Conservation (phyloP, 257 asterid species). For the Penstemon eatonii region DNA sequence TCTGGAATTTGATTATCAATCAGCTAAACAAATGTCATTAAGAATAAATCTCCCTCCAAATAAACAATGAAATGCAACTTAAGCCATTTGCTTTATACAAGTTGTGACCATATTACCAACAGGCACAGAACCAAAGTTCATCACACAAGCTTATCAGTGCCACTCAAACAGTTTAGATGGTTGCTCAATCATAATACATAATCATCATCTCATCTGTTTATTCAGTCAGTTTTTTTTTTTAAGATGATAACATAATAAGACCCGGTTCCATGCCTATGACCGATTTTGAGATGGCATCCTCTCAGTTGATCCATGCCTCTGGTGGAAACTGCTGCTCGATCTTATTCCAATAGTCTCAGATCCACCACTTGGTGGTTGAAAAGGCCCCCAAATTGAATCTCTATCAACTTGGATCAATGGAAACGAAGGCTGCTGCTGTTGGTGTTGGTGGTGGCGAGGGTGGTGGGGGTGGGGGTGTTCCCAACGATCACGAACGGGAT, state of each 20-base stretch:
- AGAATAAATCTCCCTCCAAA: no score
- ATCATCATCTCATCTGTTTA: slow-evolving; percentile 20
- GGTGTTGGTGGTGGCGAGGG: no score
- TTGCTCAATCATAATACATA: slow-evolving; percentile 50
- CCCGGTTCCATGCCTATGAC: slow-evolving; percentile 34
- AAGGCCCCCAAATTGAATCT: slow-evolving; percentile 61
- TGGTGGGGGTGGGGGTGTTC: slow-evolving; percentile 33
- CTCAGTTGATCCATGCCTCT: slow-evolving; percentile 58
- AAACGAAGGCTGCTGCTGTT: slow-evolving; percentile 31
- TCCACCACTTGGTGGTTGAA: slow-evolving; percentile 47
- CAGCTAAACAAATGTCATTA: no score
- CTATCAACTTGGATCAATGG: slow-evolving; percentile 46
- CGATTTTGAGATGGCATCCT: slow-evolving; percentile 70
- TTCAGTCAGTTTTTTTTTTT: slow-evolving; percentile 43
- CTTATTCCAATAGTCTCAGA: slow-evolving; percentile 44
- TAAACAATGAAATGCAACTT: no score
- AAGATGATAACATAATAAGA: slow-evolving; percentile 24
- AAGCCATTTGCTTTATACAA: background rate
- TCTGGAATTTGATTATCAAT: no score
- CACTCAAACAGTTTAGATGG: slow-evolving; percentile 38
- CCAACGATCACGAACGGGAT: slow-evolving; percentile 40
- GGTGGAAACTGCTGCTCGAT: slow-evolving; percentile 49
- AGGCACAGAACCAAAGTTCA: slow-evolving; percentile 46
- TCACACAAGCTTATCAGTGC: slow-evolving; percentile 49
- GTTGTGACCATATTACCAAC: background rate